Percentiles rank a stretch among this genome's conserved stretches.
These are phyloP conservation scores for Epithele typhae DNA, from an alignment of 768 basidiomycete genomes.

Conservation along the genomic window DNA sequence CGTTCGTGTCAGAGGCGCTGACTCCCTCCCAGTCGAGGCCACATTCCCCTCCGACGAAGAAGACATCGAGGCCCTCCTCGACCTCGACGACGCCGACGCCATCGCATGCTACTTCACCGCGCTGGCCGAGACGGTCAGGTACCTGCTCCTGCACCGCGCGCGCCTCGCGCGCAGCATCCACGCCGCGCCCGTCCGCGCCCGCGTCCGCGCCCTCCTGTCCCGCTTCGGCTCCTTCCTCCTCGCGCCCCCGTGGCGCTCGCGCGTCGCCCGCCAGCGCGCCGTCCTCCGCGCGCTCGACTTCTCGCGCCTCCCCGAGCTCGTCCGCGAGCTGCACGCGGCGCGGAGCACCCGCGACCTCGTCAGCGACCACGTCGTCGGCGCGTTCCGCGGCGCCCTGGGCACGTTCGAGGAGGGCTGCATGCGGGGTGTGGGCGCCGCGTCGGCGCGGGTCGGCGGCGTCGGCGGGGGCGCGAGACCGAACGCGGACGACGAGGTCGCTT, in stretches of 20 bases:
- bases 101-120: slow-evolving; percentile 5
- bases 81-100: slow-evolving; percentile 4
- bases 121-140: not conserved
- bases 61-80: slow-evolving; percentile 1
- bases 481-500: too few relatives aligned
- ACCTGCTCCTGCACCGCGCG: slow-evolving; percentile 4
- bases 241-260: not conserved
- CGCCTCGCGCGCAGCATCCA: not conserved
- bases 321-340: not conserved
- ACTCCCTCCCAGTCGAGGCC: slow-evolving; percentile 1
- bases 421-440: not conserved
- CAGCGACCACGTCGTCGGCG: not conserved
- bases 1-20: too few relatives aligned
- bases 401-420: not conserved
- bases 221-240: not conserved
- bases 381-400: not conserved
- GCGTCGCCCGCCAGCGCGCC: not conserved
- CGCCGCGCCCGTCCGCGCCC: not conserved
- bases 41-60: not conserved
- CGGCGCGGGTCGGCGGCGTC: too few relatives aligned
- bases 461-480: too few relatives aligned
- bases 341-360: not conserved
- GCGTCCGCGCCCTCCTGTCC: not conserved
- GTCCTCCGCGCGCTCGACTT: slow-evolving; percentile 2
- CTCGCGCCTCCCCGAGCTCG: slow-evolving; percentile 2